Conservation (phyloP, 495 filamentous ascomycete genomes). For the Cercophora sp. region DNA sequence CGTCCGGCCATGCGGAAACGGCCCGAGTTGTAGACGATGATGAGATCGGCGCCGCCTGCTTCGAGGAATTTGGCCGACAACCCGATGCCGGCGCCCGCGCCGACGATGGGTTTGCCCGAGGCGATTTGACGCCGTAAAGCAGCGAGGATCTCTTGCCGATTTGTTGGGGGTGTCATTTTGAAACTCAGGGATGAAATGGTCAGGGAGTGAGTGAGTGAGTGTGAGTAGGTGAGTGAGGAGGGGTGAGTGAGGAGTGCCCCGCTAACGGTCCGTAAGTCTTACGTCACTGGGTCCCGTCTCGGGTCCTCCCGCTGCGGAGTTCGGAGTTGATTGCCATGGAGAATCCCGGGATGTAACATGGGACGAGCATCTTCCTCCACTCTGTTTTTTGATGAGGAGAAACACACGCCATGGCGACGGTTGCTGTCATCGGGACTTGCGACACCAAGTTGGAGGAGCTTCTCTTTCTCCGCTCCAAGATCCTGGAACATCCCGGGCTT, state of each 20-base stretch:
- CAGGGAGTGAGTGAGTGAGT: too few relatives aligned
- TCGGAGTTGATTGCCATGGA: too few relatives aligned
- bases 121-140: conserved; percentile 50
- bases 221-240: too few relatives aligned
- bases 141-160: conserved; percentile 52
- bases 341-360: background rate
- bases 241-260: too few relatives aligned
- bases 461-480: conserved; percentile 50
- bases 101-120: conserved; percentile 55
- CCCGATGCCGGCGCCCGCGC: conserved; percentile 68
- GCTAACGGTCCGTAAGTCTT: too few relatives aligned
- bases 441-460: conserved; percentile 64
- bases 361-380: background rate
- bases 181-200: too few relatives aligned
- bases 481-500: conserved; percentile 27
- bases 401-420: conserved; percentile 31
- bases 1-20: conserved; percentile 71
- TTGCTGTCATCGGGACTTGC: conserved; percentile 61
- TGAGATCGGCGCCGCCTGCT: conserved; percentile 61
- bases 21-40: conserved; percentile 70
- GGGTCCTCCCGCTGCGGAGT: too few relatives aligned
- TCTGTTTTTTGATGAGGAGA: too few relatives aligned
- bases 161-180: conserved; percentile 38
- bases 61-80: conserved; percentile 68
- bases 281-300: too few relatives aligned